Percentiles rank a stretch among this genome's conserved stretches.
Evolutionary conservation across 1,284 basidiomycete genomes (phyloP).

Genomic region (Cryptococcus floricola): DNA sequence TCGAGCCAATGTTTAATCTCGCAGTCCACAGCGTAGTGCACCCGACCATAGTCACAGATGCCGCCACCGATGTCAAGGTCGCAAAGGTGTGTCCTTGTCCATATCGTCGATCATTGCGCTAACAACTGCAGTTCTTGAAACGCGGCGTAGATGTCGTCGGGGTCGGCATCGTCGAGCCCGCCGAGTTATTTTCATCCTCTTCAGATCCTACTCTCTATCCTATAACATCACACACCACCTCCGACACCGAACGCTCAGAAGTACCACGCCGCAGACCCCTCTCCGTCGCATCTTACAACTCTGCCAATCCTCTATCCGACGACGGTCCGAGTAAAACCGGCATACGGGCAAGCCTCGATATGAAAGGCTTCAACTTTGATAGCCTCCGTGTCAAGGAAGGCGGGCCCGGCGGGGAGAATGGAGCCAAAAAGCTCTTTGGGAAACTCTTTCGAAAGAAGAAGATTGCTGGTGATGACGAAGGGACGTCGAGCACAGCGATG

Average conservation of each 20-base stretch:
- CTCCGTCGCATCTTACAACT: constrained; percentile 34
- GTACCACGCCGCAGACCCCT: constrained; percentile 14
- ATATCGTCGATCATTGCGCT: neutral
- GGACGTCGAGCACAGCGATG: constrained; percentile 2
- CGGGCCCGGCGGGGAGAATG: constrained; percentile 16
- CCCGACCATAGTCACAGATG: constrained; percentile 66
- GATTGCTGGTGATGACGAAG: constrained; percentile 4
- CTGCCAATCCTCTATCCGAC: constrained; percentile 23
- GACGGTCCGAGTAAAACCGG: constrained; percentile 7
- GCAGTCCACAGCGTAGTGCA: constrained; percentile 84
- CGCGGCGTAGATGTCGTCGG: constrained; percentile 77
- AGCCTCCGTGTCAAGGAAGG: constrained; percentile 15
- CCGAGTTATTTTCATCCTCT: constrained; percentile 58
- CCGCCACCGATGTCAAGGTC: constrained; percentile 87
- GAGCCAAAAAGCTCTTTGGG: constrained; percentile 63
- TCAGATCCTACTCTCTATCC: neutral
- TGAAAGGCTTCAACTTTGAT: constrained; percentile 22
- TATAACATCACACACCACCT: constrained; percentile 2
- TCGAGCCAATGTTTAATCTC: constrained; percentile 90
- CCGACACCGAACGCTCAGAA: constrained; percentile 9
- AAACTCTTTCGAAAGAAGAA: constrained; percentile 68
- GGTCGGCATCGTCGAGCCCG: constrained; percentile 70
- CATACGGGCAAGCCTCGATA: constrained; percentile 20
- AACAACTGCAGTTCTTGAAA: constrained; percentile 60
- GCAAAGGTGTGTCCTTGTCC: constrained; percentile 56